Conservation (phyloP, 257 asterid genomes). For the Linaria vulgaris region DNA sequence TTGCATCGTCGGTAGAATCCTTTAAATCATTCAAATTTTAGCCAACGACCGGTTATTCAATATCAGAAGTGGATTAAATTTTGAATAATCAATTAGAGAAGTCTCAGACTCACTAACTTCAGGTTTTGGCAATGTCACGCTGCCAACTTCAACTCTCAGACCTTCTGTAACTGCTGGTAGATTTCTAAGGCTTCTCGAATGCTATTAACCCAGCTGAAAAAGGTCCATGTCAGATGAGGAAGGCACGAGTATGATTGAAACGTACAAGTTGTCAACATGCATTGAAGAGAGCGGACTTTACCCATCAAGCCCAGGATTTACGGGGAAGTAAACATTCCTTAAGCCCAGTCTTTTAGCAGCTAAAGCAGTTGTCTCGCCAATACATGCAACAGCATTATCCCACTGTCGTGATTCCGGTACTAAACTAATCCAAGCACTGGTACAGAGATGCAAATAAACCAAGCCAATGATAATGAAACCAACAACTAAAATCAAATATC, state of each 20-base stretch:
- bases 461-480: neutral
- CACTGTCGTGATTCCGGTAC: constrained; percentile 48
- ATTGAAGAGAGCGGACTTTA: constrained; percentile 28
- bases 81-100: neutral
- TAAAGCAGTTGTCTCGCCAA: constrained; percentile 83
- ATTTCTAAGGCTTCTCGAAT: constrained; percentile 59
- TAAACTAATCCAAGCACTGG: constrained; percentile 72
- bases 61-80: neutral
- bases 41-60: neutral
- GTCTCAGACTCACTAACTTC: neutral
- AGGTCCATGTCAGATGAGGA: constrained; percentile 6
- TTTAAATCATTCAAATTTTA: neutral
- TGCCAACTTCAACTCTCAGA: constrained; percentile 28
- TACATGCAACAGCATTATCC: constrained; percentile 73
- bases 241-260: neutral
- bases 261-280: neutral
- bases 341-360: constrained; percentile 70
- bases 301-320: constrained; percentile 81
- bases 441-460: constrained; percentile 14
- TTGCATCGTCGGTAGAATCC: neutral
- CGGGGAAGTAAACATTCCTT: constrained; percentile 59
- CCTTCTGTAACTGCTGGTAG: constrained; percentile 47
- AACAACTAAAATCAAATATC: constrained; percentile 1
- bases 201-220: constrained; percentile 70
- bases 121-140: neutral